Evolutionary conservation across 257 asterid species (phyloP).

Genomic region (Solanum etuberosum): DNA sequence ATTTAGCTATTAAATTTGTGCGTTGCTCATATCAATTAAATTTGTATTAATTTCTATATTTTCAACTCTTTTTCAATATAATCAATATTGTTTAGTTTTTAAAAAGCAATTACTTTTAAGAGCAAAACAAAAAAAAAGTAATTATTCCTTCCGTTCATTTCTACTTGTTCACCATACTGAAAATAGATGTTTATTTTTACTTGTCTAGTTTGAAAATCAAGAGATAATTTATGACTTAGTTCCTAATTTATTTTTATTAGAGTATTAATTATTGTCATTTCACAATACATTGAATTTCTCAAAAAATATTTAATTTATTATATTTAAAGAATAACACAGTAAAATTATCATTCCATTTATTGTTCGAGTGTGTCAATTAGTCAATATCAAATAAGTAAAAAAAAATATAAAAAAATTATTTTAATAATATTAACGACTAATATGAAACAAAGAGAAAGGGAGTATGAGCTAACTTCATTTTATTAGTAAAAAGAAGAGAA

Average conservation of each 20-base stretch:
- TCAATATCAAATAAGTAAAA: background rate
- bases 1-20: too few species aligned
- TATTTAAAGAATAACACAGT: background rate
- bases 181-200: too few species aligned
- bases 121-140: too few species aligned
- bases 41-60: too few species aligned
- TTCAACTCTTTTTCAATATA: too few species aligned
- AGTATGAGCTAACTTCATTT: conserved; percentile 1
- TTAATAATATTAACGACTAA: background rate
- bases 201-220: background rate
- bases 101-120: too few species aligned
- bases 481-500: conserved; percentile 6
- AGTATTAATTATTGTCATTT: background rate
- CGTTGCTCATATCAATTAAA: too few species aligned
- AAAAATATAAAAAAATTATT: background rate
- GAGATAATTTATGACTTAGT: background rate
- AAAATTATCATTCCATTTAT: background rate
- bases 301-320: background rate
- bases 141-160: too few species aligned
- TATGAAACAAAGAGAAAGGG: background rate
- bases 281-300: background rate
- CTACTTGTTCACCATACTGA: too few species aligned
- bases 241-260: background rate
- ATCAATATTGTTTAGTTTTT: too few species aligned
- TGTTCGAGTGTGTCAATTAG: background rate